These are phyloP conservation scores for Arctium minus DNA, from an alignment of 129 eudicot species.

Conservation along the genomic window DNA sequence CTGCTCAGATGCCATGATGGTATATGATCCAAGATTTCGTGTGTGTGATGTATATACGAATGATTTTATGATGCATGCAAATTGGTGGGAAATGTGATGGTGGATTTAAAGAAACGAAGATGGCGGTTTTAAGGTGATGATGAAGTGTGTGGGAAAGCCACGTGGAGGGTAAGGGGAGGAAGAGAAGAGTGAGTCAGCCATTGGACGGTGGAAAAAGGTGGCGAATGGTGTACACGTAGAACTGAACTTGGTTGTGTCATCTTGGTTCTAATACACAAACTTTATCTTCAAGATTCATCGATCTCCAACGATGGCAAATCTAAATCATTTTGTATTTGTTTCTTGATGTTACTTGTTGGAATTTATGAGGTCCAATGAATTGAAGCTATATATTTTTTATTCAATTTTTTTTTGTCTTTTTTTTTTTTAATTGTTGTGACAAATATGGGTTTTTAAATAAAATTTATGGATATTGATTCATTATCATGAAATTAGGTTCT, in stretches of 20 bases:
- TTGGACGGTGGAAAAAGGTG: background rate
- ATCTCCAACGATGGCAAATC: background rate
- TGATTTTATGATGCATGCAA: background rate
- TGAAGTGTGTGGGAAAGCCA: background rate
- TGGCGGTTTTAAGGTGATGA: constrained; percentile 8
- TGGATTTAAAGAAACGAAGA: background rate
- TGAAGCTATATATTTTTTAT: background rate
- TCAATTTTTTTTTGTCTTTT: too few species aligned
- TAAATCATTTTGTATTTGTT: background rate
- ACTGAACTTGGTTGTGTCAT: background rate
- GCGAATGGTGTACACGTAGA: constrained; percentile 5
- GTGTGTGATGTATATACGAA: background rate
- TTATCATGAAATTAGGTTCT: too few species aligned
- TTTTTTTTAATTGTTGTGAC: too few species aligned
- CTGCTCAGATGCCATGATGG: constrained; percentile 63
- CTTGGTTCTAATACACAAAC: background rate
- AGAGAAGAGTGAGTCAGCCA: constrained; percentile 16
- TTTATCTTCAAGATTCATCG: background rate
- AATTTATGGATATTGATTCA: too few species aligned
- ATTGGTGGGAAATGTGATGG: background rate
- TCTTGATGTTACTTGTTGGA: background rate
- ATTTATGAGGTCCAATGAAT: background rate
- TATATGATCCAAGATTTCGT: background rate
- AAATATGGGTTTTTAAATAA: too few species aligned
- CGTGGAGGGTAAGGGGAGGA: constrained; percentile 12